These are phyloP conservation scores for Mycena sanguinolenta DNA, from an alignment of 768 basidiomycete genomes.

Conservation along the genomic window DNA sequence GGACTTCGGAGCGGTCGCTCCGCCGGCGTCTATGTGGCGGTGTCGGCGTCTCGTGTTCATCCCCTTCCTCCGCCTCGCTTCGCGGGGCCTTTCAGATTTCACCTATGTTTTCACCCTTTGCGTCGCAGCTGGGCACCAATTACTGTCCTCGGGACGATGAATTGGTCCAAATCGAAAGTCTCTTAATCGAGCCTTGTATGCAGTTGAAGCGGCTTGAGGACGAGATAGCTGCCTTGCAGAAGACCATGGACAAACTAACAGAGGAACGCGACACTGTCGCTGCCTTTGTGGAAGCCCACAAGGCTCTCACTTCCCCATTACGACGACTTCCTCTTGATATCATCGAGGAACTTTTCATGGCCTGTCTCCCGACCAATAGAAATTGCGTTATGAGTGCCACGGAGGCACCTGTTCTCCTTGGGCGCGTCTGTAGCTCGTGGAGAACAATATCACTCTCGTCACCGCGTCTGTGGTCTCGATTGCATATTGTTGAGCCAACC, in stretches of 20 bases:
- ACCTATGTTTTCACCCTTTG: neutral
- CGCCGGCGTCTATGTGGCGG: too few relatives aligned
- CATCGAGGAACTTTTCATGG: constrained; percentile 20
- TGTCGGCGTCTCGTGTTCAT: too few relatives aligned
- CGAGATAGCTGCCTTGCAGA: neutral
- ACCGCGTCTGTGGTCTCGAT: constrained; percentile 42
- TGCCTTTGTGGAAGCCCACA: neutral
- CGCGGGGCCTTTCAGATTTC: too few relatives aligned
- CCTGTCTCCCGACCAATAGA: constrained; percentile 24
- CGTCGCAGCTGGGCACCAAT: neutral
- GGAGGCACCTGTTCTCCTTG: constrained; percentile 44
- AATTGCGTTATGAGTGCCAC: constrained; percentile 29
- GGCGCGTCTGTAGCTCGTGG: constrained; percentile 47
- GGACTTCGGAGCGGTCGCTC: too few relatives aligned
- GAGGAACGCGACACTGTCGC: neutral
- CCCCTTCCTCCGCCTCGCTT: too few relatives aligned
- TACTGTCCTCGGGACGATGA: neutral
- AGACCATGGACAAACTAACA: neutral
- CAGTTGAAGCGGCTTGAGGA: neutral
- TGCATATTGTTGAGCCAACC: too few relatives aligned
- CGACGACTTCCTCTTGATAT: too few relatives aligned
- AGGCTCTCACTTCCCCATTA: neutral
- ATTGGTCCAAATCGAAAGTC: neutral
- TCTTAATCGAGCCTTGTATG: neutral
- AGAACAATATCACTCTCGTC: constrained; percentile 41